phyloP scores from a whole-genome alignment of 2,329 filamentous ascomycete species.

The Calonectria multiphialidica region DNA sequence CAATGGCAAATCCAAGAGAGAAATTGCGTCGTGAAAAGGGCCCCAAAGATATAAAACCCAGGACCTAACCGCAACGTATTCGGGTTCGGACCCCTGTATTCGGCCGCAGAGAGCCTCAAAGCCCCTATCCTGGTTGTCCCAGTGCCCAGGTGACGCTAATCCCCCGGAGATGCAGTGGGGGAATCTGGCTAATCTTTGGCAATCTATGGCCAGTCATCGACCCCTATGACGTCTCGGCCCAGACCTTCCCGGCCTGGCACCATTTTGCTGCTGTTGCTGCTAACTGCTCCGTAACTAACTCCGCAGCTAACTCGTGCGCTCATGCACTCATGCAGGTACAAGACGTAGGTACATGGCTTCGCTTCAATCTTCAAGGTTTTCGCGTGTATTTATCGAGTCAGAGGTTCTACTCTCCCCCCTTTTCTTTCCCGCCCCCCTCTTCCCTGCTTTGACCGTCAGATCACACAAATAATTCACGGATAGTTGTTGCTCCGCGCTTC shows the following conservation, averaged over 20 bases:
- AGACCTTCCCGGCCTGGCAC: background rate
- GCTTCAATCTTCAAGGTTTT: background rate
- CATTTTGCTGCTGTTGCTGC: background rate
- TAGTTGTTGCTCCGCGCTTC: background rate
- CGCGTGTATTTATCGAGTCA: background rate
- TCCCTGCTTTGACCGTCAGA: background rate
- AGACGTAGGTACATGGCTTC: background rate
- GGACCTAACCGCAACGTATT: slow-evolving; percentile 6
- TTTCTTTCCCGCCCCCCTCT: too few relatives aligned
- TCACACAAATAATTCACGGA: background rate
- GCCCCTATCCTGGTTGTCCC: slow-evolving; percentile 13
- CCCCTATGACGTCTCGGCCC: background rate
- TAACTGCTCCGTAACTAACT: too few relatives aligned
- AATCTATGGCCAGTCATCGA: slow-evolving; percentile 2
- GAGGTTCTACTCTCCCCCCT: background rate
- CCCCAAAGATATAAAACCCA: background rate
- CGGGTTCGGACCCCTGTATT: slow-evolving; percentile 3
- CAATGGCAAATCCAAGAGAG: background rate
- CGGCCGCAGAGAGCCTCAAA: slow-evolving; percentile 14
- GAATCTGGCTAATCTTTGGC: slow-evolving; percentile 4
- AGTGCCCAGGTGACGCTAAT: slow-evolving; percentile 24
- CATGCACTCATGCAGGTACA: background rate
- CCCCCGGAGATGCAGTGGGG: slow-evolving; percentile 12
- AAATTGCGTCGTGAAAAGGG: background rate
- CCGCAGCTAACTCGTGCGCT: background rate